Conservation (phyloP, 2,329 filamentous ascomycete genomes). For the Fusarium praegraminearum region DNA sequence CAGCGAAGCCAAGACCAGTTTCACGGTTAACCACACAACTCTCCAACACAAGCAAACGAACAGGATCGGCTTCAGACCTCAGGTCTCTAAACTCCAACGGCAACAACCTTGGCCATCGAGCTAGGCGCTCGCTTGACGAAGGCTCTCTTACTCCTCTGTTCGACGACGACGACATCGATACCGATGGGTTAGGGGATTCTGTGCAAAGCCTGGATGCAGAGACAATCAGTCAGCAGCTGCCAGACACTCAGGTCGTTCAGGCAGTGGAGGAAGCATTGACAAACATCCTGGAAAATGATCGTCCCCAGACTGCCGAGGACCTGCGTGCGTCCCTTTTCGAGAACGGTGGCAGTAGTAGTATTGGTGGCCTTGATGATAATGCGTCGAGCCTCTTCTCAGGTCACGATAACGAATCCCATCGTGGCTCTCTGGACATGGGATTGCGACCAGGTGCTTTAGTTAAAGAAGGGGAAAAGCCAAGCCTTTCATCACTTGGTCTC, state of each 20-base stretch:
- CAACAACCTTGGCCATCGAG: conserved; percentile 55
- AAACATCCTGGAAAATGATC: conserved; percentile 88
- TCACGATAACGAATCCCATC: conserved; percentile 70
- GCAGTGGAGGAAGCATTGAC: conserved; percentile 93
- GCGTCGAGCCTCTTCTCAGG: conserved; percentile 64
- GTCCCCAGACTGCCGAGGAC: conserved; percentile 72
- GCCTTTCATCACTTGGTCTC: conserved; percentile 88
- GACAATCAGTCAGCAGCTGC: conserved; percentile 62
- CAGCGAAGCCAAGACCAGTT: conserved; percentile 59
- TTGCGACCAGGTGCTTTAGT: conserved; percentile 47
- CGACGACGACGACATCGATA: conserved; percentile 83
- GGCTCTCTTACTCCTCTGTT: conserved; percentile 68
- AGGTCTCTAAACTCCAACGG: conserved; percentile 54
- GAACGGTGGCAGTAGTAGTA: conserved; percentile 33
- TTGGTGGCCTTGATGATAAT: conserved; percentile 48
- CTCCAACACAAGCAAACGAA: conserved; percentile 54
- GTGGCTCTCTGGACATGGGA: conserved; percentile 70
- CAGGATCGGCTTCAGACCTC: conserved; percentile 64
- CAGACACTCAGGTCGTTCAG: conserved; percentile 85
- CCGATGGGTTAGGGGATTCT: conserved; percentile 76
- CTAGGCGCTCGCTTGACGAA: conserved; percentile 79
- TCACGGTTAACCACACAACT: conserved; percentile 56
- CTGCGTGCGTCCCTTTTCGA: conserved; percentile 74
- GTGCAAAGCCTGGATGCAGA: conserved; percentile 84
- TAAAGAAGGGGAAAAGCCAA: conserved; percentile 77